Percentiles rank a stretch among this genome's conserved stretches.
phyloP scores from a whole-genome alignment of 2,329 filamentous ascomycete genomes.

The Hypoxylon sp. region DNA sequence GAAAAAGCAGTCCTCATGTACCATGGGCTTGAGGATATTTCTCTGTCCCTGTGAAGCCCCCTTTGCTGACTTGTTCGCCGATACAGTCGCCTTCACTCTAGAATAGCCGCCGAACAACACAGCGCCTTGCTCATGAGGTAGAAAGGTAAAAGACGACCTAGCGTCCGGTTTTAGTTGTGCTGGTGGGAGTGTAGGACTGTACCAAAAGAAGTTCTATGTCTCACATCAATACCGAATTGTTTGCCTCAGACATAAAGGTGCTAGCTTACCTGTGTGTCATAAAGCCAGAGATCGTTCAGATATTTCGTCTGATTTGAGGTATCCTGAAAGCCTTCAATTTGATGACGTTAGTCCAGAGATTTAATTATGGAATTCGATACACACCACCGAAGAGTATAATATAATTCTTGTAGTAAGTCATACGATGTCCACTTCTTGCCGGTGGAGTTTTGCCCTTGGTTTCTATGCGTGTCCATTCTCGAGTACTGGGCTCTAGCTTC shows the following conservation, averaged over 20 bases:
- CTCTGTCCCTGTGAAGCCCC: conserved; percentile 73
- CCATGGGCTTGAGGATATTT: conserved; percentile 85
- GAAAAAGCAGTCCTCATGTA: conserved; percentile 97
- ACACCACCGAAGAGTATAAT: conserved; percentile 88
- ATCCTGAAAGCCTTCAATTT: conserved; percentile 81
- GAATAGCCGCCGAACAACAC: conserved; percentile 96
- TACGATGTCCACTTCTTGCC: conserved; percentile 90
- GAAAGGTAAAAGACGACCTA: conserved; percentile 89
- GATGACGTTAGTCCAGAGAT: conserved; percentile 33
- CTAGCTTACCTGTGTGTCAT: conserved; percentile 75
- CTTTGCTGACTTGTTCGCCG: conserved; percentile 74
- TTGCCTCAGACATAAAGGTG: not conserved
- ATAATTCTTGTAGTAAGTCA: conserved; percentile 98
- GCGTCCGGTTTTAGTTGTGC: conserved; percentile 91
- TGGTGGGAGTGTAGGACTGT: conserved; percentile 79
- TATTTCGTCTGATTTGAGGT: conserved; percentile 97
- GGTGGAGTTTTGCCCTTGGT: conserved; percentile 82
- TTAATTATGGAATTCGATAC: conserved; percentile 7
- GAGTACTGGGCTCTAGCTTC: conserved; percentile 84
- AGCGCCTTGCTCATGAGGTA: conserved; percentile 91
- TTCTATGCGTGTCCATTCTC: conserved; percentile 95
- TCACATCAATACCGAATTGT: conserved; percentile 33
- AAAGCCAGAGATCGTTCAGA: conserved; percentile 93
- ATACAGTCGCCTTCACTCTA: conserved; percentile 81
- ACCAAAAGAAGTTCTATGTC: conserved; percentile 82